phyloP scores from a whole-genome alignment of 179 eudicot genomes.

The Patellifolia procumbens region DNA sequence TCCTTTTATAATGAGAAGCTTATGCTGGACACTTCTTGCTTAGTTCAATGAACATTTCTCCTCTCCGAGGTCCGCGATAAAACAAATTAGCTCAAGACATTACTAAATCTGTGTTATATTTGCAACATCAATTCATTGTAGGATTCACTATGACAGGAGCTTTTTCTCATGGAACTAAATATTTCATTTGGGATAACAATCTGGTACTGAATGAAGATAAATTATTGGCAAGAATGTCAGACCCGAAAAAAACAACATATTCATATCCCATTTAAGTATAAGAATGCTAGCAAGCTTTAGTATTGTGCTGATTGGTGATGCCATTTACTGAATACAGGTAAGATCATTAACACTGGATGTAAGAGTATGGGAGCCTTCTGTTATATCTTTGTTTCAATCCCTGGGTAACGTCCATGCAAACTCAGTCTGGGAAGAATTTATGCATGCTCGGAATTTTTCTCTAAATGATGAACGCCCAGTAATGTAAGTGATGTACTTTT shows the following conservation, averaged over 20 bases:
- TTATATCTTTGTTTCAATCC: conserved; percentile 72
- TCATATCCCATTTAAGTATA: no score
- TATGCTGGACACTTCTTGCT: conserved; percentile 1
- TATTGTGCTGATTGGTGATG: conserved; percentile 6
- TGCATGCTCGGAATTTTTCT: conserved; percentile 55
- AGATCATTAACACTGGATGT: conserved; percentile 86
- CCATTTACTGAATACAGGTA: conserved; percentile 49
- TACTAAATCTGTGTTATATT: no score
- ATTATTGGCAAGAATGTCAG: no score
- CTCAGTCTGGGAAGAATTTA: conserved; percentile 82
- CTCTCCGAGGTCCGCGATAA: neutral
- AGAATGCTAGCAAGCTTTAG: no score
- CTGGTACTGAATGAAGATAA: no score
- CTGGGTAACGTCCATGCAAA: conserved; percentile 78
- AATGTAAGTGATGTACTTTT: conserved; percentile 49
- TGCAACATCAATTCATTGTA: no score
- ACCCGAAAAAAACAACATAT: no score
- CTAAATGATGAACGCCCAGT: conserved; percentile 65
- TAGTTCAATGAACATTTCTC: neutral
- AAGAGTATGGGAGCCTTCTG: conserved; percentile 93
- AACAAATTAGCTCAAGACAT: no score
- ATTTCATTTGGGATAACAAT: no score
- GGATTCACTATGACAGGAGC: no score
- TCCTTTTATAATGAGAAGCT: neutral
- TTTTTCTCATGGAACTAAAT: no score